These are phyloP conservation scores for Blastobotrys arbuscula DNA, from an alignment of 1,139 yeast species.

Conservation along the genomic window DNA sequence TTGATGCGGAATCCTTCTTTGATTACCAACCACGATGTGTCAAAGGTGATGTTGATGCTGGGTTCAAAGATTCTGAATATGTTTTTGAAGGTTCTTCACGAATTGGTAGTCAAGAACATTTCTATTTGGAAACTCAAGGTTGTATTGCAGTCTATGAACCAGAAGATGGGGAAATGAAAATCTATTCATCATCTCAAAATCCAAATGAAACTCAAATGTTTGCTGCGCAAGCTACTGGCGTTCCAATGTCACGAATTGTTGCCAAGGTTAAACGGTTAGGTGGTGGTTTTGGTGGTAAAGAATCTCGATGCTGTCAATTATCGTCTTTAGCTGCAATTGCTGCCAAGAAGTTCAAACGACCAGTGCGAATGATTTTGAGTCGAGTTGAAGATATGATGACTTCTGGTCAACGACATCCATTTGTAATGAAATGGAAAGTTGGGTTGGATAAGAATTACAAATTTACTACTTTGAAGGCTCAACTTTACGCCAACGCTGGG, in stretches of 20 bases:
- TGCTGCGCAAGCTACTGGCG: slow-evolving; percentile 39
- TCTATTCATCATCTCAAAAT: slow-evolving; percentile 40
- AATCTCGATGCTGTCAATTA: slow-evolving; percentile 40
- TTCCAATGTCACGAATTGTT: slow-evolving; percentile 39
- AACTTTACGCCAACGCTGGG: slow-evolving; percentile 42
- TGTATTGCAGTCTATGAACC: slow-evolving; percentile 39
- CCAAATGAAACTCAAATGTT: slow-evolving; percentile 40
- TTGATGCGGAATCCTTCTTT: slow-evolving; percentile 36
- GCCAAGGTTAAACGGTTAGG: slow-evolving; percentile 46
- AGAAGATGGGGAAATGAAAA: slow-evolving; percentile 42
- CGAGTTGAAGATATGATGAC: slow-evolving; percentile 42
- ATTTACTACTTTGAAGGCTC: slow-evolving; percentile 37
- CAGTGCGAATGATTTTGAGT: slow-evolving; percentile 39
- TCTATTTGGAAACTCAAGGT: slow-evolving; percentile 43
- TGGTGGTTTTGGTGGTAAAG: slow-evolving; percentile 63
- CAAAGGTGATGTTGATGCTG: slow-evolving; percentile 39
- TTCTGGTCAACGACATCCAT: slow-evolving; percentile 44
- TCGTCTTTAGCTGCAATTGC: slow-evolving; percentile 51
- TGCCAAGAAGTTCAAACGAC: slow-evolving; percentile 42
- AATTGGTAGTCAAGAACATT: slow-evolving; percentile 45
- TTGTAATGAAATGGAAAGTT: slow-evolving; percentile 40
- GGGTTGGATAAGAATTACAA: slow-evolving; percentile 38
- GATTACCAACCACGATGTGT: slow-evolving; percentile 29
- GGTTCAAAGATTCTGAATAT: slow-evolving; percentile 35
- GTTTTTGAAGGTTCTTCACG: slow-evolving; percentile 37